Conservation (phyloP, 768 basidiomycete species). For the Naematelia encephala region DNA sequence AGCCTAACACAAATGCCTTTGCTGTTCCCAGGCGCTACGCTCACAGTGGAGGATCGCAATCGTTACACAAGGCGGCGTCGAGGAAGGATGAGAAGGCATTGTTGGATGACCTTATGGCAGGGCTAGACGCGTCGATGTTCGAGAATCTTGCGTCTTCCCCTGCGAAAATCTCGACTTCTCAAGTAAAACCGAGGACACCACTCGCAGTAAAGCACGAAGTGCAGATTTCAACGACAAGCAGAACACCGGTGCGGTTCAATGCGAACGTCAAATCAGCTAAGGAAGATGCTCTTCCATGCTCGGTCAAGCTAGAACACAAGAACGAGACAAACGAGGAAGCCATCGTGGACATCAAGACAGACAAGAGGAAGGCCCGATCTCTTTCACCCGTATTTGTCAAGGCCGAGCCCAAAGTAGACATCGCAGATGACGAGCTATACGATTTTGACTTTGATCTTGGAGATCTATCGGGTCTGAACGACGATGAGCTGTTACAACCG, state of each 20-base stretch:
- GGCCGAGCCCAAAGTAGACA: constrained; percentile 5
- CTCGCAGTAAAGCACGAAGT: constrained; percentile 6
- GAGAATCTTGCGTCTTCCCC: constrained; percentile 53
- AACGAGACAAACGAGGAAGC: background rate
- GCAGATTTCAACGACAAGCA: background rate
- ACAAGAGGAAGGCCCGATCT: background rate
- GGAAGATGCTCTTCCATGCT: background rate
- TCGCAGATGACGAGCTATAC: constrained; percentile 28
- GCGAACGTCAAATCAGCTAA: background rate
- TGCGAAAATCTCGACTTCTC: constrained; percentile 9
- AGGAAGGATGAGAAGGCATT: constrained; percentile 61
- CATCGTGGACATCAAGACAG: background rate
- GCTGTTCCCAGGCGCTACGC: background rate
- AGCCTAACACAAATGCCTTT: background rate
- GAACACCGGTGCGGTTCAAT: background rate
- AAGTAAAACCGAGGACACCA: constrained; percentile 11
- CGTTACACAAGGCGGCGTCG: background rate
- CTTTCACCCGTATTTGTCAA: constrained; percentile 6
- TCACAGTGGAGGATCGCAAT: background rate
- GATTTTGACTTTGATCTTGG: constrained; percentile 36
- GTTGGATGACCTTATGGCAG: constrained; percentile 58
- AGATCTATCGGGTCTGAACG: constrained; percentile 34
- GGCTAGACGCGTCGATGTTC: constrained; percentile 60
- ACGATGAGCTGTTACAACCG: constrained; percentile 23
- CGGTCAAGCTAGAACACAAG: too few species aligned